Evolutionary conservation across 805 yeast genomes (phyloP), one percentile per base, ranked within the genome.

Genomic region (Starmerella potacharoeniae): DNA sequence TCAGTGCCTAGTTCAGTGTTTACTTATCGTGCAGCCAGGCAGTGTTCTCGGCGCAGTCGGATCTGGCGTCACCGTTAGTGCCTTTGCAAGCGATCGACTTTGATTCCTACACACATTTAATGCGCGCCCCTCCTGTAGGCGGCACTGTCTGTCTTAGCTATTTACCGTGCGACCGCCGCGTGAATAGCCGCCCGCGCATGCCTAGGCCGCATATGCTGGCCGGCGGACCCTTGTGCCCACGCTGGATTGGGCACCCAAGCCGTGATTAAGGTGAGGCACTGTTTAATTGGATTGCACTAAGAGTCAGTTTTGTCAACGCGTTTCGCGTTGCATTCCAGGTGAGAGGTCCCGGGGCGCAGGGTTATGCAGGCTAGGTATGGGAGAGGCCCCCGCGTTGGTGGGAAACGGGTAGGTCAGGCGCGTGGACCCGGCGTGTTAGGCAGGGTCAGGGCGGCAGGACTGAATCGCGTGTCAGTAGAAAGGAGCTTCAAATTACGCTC

Each of bases 281-380:
- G 51, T 36, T 35, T 44, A 54, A 54, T 54, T 54, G 56, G 53
- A 49, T 54, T 49, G 53, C 49, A 54, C 53, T 54, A 54, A 54
- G 16, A 54, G 56, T 49, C 56, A 54, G 50, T 22, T 37, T 29
- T 36, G 51, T 37, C 51, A 48, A 36, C 51, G 51, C 51, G 51
- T 48, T 40, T 36, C 51, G 51, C 51, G 51, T 48, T 48, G 22
- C 51, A 48, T 48, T 35, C 51, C 51, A 22, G 34, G 33, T 36
- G 9, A 28, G 35, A 16, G 17, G 6, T 5, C 4, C 8, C 35
- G 37, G 43, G 42, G 51, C 28, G 4, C 7, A 48, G 51, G 51
- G 51, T 48, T 48, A 22, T n/a, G 36, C 39, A 31, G 9, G 11
- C 22, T 11, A 33, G 31, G 39, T 11, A 34, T 22, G 49, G 34